Evolutionary conservation across 805 yeast genomes (phyloP).

Genomic region (Priceomyces melissophilus): DNA sequence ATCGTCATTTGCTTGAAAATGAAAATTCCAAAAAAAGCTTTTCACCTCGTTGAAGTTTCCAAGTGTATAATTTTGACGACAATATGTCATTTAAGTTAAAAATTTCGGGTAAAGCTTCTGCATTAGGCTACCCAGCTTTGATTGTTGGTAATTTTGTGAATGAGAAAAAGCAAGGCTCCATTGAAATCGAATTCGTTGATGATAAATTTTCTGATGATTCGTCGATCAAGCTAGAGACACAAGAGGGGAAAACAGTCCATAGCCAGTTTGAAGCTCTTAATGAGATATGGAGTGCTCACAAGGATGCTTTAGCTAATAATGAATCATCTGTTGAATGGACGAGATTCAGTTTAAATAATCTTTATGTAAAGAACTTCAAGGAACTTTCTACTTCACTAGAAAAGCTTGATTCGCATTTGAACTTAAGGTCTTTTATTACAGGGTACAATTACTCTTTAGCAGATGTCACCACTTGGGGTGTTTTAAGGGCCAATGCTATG

Average conservation of each 20-base stretch:
- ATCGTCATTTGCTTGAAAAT: not conserved
- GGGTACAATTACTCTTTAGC: constrained; percentile 71
- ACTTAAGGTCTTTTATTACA: constrained; percentile 74
- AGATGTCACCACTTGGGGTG: constrained; percentile 92
- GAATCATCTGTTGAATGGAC: constrained; percentile 58
- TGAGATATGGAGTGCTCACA: constrained; percentile 50
- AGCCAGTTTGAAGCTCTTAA: constrained; percentile 46
- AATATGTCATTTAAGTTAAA: constrained; percentile 49
- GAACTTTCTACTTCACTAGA: constrained; percentile 75
- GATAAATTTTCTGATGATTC: constrained; percentile 54
- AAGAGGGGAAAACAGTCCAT: constrained; percentile 40
- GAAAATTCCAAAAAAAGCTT: not conserved
- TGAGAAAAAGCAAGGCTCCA: constrained; percentile 39
- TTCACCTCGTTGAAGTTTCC: no score
- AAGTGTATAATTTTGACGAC: not conserved
- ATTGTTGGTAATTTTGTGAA: constrained; percentile 78
- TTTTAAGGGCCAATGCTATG: constrained; percentile 86
- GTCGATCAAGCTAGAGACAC: constrained; percentile 40
- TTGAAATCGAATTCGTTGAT: constrained; percentile 66
- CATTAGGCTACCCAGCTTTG: constrained; percentile 73
- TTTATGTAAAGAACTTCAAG: constrained; percentile 84
- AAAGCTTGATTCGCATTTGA: constrained; percentile 75
- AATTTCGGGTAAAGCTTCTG: constrained; percentile 83
- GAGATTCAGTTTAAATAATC: constrained; percentile 61
- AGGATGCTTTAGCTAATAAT: constrained; percentile 38